Percentiles rank a stretch among this genome's conserved stretches.
Evolutionary conservation across 2,329 filamentous ascomycete genomes (phyloP).

Genomic region (Colletotrichum noveboracense): DNA sequence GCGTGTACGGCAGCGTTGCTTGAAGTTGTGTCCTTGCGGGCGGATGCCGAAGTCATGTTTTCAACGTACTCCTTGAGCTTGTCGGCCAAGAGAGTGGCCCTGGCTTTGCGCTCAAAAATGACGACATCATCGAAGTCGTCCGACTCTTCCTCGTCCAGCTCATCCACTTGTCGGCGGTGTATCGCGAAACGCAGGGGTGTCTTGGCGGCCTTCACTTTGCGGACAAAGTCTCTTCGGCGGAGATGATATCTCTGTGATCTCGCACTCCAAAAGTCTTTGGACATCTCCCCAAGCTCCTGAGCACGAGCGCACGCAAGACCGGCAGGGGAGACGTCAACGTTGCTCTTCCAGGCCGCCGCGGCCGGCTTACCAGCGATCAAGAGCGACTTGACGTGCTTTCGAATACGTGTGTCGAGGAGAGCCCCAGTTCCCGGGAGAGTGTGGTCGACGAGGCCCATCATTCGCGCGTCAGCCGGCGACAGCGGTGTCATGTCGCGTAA

Average conservation of each 20-base stretch:
- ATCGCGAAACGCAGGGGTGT: constrained; percentile 44
- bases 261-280: constrained; percentile 45
- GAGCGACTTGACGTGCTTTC: constrained; percentile 36
- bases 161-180: constrained; percentile 33
- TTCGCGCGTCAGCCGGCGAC: constrained; percentile 39
- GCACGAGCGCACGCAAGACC: constrained; percentile 37
- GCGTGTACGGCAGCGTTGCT: not conserved
- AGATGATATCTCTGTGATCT: constrained; percentile 40
- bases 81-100: constrained; percentile 3
- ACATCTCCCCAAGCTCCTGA: constrained; percentile 44
- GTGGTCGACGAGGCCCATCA: constrained; percentile 42
- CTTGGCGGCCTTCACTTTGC: constrained; percentile 39
- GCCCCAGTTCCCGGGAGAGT: constrained; percentile 37
- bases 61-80: constrained; percentile 16
- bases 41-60: not conserved
- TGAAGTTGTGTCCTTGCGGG: not conserved
- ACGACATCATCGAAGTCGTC: constrained; percentile 39
- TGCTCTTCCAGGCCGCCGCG: constrained; percentile 36
- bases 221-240: constrained; percentile 42
- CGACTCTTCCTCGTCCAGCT: constrained; percentile 40
- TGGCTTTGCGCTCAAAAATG: constrained; percentile 23
- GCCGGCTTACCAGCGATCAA: constrained; percentile 23
- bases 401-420: constrained; percentile 38
- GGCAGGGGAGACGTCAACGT: constrained; percentile 33
- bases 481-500: constrained; percentile 43